Evolutionary conservation across 257 asterid genomes (phyloP), one percentile per base, ranked within the genome.

Genomic region (Datura wrightii): DNA sequence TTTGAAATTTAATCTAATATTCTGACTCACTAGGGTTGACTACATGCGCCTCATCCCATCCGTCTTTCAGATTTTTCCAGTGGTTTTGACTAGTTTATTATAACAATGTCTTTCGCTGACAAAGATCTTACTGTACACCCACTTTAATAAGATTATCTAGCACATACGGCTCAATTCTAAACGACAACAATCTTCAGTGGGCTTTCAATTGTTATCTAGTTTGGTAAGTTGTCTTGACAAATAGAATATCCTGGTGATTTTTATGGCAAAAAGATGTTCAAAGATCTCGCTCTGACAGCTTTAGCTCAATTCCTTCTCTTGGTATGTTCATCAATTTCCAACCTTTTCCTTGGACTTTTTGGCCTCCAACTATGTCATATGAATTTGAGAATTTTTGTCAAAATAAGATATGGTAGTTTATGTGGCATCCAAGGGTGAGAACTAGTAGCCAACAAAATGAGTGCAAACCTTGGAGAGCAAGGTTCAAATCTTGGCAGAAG

Each of bases 61-160:
- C 10, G 19, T 5, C 63, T 56, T 56, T 56, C 63, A 18, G n/a
- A 24, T 56, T 56, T 56, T 56, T 56, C 31, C 63, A 56, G 31
- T 56, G 63, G 63, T 74, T 74, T 11, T 74, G 42, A 13, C 18
- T 74, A 46, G 80, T 19, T 24, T 74, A 24, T 74, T 48, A 48
- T 19, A 50, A 10, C 39, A 19, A 42, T 3, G n/a, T 74, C 80
- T 10, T 46, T 11, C 24, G 41, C 80, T 74, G 80, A 71, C 59
- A 74, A 74, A 72, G 59, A 72, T 72, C 6, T 71, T 72, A 72
- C 80, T n/a, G 80, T 72, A 46, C 59, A 19, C 41, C 41, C 80
- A 19, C 19, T 72, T 46, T 19, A 72, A 10, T 46, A 72, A 50
- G 80, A 72, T 72, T 72, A 72, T 46, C 58, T 59, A 46, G 58